phyloP scores from a whole-genome alignment of 2,329 filamentous ascomycete genomes.

The Cordyceps cateniannulata region DNA sequence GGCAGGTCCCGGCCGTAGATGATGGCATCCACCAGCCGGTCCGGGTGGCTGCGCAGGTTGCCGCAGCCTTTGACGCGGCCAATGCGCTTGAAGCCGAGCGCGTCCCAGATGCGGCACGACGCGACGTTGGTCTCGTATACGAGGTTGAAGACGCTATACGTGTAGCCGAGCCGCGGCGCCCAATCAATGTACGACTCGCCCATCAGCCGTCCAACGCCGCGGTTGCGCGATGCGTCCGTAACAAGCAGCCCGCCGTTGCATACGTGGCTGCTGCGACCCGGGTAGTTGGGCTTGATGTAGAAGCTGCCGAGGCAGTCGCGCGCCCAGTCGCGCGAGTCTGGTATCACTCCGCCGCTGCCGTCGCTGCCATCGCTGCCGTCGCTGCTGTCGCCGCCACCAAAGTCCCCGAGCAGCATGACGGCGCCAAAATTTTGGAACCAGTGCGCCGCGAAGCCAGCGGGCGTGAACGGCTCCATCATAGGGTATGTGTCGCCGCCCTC shows the following conservation, averaged over 20 bases:
- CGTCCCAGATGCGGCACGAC: conserved; percentile 87
- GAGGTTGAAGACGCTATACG: conserved; percentile 88
- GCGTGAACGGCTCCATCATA: conserved; percentile 69
- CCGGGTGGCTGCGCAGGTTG: conserved; percentile 61
- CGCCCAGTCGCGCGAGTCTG: conserved; percentile 65
- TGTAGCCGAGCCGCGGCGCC: conserved; percentile 76
- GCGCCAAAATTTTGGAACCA: conserved; percentile 91
- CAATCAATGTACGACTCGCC: conserved; percentile 72
- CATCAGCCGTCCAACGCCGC: conserved; percentile 69
- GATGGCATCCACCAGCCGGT: conserved; percentile 66
- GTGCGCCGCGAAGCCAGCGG: conserved; percentile 71
- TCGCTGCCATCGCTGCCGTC: conserved; percentile 44
- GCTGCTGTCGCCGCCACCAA: conserved; percentile 49
- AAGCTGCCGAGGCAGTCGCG: conserved; percentile 82
- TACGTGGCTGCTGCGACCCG: conserved; percentile 81
- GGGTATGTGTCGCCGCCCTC: conserved; percentile 89
- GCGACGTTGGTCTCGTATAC: conserved; percentile 92
- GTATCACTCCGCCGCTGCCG: conserved; percentile 41
- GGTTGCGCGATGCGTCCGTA: conserved; percentile 65
- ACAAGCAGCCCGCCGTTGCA: conserved; percentile 81
- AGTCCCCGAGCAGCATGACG: conserved; percentile 77
- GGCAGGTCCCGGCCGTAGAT: conserved; percentile 65
- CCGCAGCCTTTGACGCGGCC: conserved; percentile 71
- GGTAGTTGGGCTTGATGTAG: conserved; percentile 92
- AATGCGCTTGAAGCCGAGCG: conserved; percentile 85